These are phyloP conservation scores for Malassezia psittaci DNA, from an alignment of 1,284 basidiomycete species.

Conservation along the genomic window DNA sequence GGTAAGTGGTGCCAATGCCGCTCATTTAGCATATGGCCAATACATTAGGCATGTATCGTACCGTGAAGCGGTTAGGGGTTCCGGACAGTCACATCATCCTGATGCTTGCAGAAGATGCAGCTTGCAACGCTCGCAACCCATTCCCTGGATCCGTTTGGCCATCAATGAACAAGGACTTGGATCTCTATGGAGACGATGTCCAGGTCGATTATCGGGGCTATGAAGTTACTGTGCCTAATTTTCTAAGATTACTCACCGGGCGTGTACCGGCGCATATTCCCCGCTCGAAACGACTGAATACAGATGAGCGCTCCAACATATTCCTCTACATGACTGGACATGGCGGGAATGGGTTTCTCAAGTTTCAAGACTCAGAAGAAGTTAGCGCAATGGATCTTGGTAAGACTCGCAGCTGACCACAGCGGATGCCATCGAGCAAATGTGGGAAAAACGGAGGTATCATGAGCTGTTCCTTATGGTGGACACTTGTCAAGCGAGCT, in stretches of 20 bases:
- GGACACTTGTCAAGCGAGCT: slow-evolving; percentile 95
- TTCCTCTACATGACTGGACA: slow-evolving; percentile 98
- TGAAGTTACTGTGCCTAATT: slow-evolving; percentile 93
- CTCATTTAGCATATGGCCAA: slow-evolving; percentile 81
- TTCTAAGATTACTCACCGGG: slow-evolving; percentile 82
- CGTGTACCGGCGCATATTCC: slow-evolving; percentile 55
- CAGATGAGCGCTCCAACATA: slow-evolving; percentile 83
- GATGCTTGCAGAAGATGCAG: slow-evolving; percentile 93
- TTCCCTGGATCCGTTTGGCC: slow-evolving; percentile 86
- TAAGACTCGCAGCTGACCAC: slow-evolving; percentile 48
- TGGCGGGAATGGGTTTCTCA: slow-evolving; percentile 93
- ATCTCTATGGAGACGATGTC: slow-evolving; percentile 89
- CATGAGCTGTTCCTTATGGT: slow-evolving; percentile 97
- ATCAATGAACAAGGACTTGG: slow-evolving; percentile 64
- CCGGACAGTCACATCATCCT: slow-evolving; percentile 97
- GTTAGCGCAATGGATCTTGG: slow-evolving; percentile 73
- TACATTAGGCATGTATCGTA: slow-evolving; percentile 95
- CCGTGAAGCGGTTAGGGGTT: slow-evolving; percentile 91
- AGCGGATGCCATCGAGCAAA: slow-evolving; percentile 92
- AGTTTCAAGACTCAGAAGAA: slow-evolving; percentile 98
- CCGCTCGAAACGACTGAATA: slow-evolving; percentile 77
- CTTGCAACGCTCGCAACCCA: slow-evolving; percentile 83
- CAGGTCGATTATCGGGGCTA: slow-evolving; percentile 97
- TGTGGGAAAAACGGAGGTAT: slow-evolving; percentile 90
- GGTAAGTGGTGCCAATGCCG: slow-evolving; percentile 40